Evolutionary conservation across 495 filamentous ascomycete genomes (phyloP).

Genomic region (Lichenothelia convexa): DNA sequence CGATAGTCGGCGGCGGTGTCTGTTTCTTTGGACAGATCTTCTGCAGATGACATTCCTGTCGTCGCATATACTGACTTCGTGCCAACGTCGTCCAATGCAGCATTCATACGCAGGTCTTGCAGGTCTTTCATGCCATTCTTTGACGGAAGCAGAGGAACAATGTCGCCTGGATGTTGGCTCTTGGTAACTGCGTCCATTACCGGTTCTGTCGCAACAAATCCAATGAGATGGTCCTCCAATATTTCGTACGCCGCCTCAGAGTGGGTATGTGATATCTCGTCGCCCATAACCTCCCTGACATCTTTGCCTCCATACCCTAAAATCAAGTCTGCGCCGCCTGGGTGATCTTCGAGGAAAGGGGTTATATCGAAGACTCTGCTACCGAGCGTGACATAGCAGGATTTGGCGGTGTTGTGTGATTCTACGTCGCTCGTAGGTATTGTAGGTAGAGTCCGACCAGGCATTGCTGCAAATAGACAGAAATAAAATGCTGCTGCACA

Average conservation of each 20-base stretch:
- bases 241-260: conserved; percentile 87
- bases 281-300: conserved; percentile 61
- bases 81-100: conserved; percentile 8
- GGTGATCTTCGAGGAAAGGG: conserved; percentile 70
- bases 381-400: conserved; percentile 85
- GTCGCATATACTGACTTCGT: conserved; percentile 40
- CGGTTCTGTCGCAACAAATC: conserved; percentile 40
- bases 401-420: conserved; percentile 59
- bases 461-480: too few species aligned
- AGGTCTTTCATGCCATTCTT: conserved; percentile 23
- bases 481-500: too few species aligned
- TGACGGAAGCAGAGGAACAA: conserved; percentile 28
- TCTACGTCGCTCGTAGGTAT: conserved; percentile 62
- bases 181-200: conserved; percentile 28
- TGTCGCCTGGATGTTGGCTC: conserved; percentile 26
- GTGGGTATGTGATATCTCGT: conserved; percentile 68
- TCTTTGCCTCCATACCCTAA: conserved; percentile 85
- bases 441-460: conserved; percentile 48
- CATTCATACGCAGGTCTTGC: conserved; percentile 12
- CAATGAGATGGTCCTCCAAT: conserved; percentile 65
- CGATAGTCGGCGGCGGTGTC: conserved; percentile 57
- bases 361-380: conserved; percentile 90
- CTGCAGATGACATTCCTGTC: conserved; percentile 71
- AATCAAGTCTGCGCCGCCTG: conserved; percentile 76
- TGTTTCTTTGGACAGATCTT: conserved; percentile 74